Base-by-base conservation (phyloP, 2,329 filamentous ascomycete species). In the Ilyonectria sp. region DNA sequence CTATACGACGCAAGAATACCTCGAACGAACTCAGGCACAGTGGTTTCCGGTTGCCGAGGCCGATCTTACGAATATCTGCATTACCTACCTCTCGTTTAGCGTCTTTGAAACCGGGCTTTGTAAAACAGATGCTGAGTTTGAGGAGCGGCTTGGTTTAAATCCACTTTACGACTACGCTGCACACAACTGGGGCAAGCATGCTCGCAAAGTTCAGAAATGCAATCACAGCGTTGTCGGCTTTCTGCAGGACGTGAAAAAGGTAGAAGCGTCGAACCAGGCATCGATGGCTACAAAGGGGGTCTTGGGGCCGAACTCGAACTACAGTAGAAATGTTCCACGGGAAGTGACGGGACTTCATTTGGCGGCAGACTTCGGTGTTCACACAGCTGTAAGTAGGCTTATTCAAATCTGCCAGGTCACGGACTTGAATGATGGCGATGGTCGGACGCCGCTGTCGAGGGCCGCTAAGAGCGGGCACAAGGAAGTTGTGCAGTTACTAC, bases 1-100 rank as follows among this genome's bases (percentile, higher is more conserved):
- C 67, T 83, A 83, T 60, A 86, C 84, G 0, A 77, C 83, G 1
- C 81, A 85, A 50, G 79, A 85, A 44, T 87, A 84, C 69, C 79
- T 86, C 49, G 75, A 82, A n/a, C 54, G 66, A 13, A 80, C 69
- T 1, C 53, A 63, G 10, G 40, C 7, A 0, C 29, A 52, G 4
- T 81, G 78, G 74, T 80, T 85, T 60, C 76, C 77, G 0, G 31
- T 74, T 43, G 77, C 76, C 0, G 63, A 82, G 8, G 11, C 2
- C 0, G 23, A 78, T 4, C 76, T 85, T 11, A 58, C 73, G 1
- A 58, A 46, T 6, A 72, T 65, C 5, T 85, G 82, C 65, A 35
- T 80, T 6, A 78, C 23, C 23, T 26, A 26, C 23, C 23, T 26
- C 23, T 26, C 23, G 5, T 26, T 26, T 26, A 26, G 23, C 76